Evolutionary conservation across 495 filamentous ascomycete genomes (phyloP).

Genomic region (Penicillium nucicola): DNA sequence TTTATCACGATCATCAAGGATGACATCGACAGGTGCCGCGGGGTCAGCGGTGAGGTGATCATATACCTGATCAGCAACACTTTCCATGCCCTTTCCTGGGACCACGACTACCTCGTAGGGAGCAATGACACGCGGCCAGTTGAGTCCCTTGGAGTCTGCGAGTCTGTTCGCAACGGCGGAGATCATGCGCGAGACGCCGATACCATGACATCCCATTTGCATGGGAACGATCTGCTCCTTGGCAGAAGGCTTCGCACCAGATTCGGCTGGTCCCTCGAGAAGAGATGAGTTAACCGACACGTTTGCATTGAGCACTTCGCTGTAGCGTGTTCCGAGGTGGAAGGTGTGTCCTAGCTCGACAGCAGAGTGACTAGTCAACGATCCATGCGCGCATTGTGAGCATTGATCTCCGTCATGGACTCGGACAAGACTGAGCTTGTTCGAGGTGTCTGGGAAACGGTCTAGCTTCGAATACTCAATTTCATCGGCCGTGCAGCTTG

Average conservation of each 20-base stretch:
- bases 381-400: slow-evolving; percentile 61
- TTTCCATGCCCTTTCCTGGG: slow-evolving; percentile 45
- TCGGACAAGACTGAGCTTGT: slow-evolving; percentile 55
- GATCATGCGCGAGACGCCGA: slow-evolving; percentile 89
- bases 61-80: slow-evolving; percentile 56
- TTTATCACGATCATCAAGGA: slow-evolving; percentile 75
- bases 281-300: slow-evolving; percentile 42
- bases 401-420: slow-evolving; percentile 69
- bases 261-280: slow-evolving; percentile 13
- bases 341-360: slow-evolving; percentile 96
- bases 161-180: slow-evolving; percentile 75
- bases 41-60: slow-evolving; percentile 42
- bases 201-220: slow-evolving; percentile 96
- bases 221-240: slow-evolving; percentile 50
- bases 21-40: slow-evolving; percentile 47
- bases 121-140: slow-evolving; percentile 84
- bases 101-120: slow-evolving; percentile 80
- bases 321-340: slow-evolving; percentile 87
- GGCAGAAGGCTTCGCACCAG: slow-evolving; percentile 9
- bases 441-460: slow-evolving; percentile 35
- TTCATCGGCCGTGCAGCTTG: slow-evolving; percentile 25
- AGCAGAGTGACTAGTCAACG: slow-evolving; percentile 63
- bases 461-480: slow-evolving; percentile 41
- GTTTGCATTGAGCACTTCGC: slow-evolving; percentile 62
- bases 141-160: slow-evolving; percentile 71